Evolutionary conservation across 192 early-diverging fungal species (phyloP), one percentile per base, ranked within the genome.

Genomic region (Mycoemilia scoparia): DNA sequence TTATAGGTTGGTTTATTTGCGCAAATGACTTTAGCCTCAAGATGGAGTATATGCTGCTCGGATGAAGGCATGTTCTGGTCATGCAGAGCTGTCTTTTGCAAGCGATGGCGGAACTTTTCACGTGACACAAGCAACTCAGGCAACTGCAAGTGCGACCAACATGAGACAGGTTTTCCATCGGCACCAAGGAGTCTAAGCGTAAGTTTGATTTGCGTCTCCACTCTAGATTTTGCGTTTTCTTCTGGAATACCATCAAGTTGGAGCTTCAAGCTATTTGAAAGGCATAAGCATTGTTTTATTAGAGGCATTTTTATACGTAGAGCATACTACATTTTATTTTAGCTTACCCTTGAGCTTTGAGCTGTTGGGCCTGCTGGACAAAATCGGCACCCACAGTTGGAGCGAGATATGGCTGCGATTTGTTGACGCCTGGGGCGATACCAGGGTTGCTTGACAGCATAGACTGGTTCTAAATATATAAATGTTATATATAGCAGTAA

Each of bases 181-280:
- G 60, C 51, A 9, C 69, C 77, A 1, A 77, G 66, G 17, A 96
- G 64, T 43, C 87, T 82, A 45, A 96, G 51, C 20, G 81, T 85
- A 16, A 92, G 63, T 39, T 86, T 88, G 47, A 88, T 87, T 58
- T 90, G 90, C 13, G 90, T 96, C 60, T 96, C 87, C 24, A 92
- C 88, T 4, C 88, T 62, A 7, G 84, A 89, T 51, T 87, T 84
- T 19, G 79, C 79, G 18, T 62, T 62, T 22, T 62, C 59, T 20
- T 28, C 34, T 18, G 59, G 41, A n/a, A 62, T 55, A 11, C 59
- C 59, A 16, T 62, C 59, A 15, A 62, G 39, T 27, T 41, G 41
- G 19, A 62, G 36, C 28, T 29, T 28, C 29, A 62, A 49, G 12
- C 59, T n/a, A n/a, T n/a, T n/a, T n/a, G n/a, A n/a, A n/a, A n/a